Conservation (phyloP, 2,329 filamentous ascomycete species). For the Claviceps sp. region DNA sequence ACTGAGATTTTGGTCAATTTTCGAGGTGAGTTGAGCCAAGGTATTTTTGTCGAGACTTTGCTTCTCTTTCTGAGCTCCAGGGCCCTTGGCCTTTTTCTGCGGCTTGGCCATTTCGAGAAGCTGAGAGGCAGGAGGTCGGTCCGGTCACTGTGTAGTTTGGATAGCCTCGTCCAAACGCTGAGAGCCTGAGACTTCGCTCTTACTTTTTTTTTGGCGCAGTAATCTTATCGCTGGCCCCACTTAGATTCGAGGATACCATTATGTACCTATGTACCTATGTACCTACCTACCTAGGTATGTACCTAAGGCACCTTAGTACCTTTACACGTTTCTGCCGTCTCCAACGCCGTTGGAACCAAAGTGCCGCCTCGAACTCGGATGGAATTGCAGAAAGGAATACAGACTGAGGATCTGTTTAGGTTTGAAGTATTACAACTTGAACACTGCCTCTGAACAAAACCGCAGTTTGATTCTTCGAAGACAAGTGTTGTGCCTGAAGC, state of each 20-base stretch:
- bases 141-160: neutral
- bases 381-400: neutral
- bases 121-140: neutral
- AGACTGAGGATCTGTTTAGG: neutral
- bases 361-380: neutral
- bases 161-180: neutral
- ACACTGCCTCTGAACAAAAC: neutral
- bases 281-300: no score
- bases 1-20: constrained; percentile 40
- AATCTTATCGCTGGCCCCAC: constrained; percentile 10
- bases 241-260: neutral
- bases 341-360: neutral
- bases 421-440: neutral
- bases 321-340: neutral
- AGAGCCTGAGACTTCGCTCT: neutral
- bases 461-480: neutral
- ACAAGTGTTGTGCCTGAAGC: neutral
- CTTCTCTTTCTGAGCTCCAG: constrained; percentile 11
- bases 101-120: constrained; percentile 20
- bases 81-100: constrained; percentile 23
- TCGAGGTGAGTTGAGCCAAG: constrained; percentile 39
- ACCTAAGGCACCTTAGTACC: no score
- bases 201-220: constrained; percentile 7
- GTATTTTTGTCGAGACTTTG: constrained; percentile 33
- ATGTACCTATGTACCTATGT: neutral